Percentiles rank a stretch among this genome's conserved stretches.
These are phyloP conservation scores for Tieghemostelium lacteum DNA, from an alignment of 78 protist species.

Conservation along the genomic window DNA sequence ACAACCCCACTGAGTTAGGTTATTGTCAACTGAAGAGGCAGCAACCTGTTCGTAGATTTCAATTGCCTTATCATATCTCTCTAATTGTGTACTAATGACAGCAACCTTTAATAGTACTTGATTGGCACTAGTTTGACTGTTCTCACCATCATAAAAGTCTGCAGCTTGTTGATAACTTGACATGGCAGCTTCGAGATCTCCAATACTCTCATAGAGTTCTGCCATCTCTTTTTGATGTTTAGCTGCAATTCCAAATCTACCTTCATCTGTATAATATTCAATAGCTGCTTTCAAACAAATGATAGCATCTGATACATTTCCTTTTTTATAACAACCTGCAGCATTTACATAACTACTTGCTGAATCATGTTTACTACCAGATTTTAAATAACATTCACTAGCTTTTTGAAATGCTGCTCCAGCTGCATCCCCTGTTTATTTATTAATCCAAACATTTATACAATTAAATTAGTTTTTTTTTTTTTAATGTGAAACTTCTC, in stretches of 20 bases:
- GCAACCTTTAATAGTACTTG: constrained; percentile 85
- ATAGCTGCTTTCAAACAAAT: constrained; percentile 60
- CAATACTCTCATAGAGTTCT: constrained; percentile 84
- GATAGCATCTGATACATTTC: constrained; percentile 59
- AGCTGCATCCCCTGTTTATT: constrained; percentile 83
- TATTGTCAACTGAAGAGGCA: constrained; percentile 67
- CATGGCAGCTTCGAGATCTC: constrained; percentile 76
- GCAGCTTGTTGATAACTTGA: constrained; percentile 83
- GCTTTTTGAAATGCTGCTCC: constrained; percentile 75
- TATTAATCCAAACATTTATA: not conserved
- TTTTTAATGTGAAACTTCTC: not conserved
- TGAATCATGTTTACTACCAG: constrained; percentile 76
- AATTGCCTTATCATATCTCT: constrained; percentile 66
- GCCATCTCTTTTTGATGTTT: constrained; percentile 88
- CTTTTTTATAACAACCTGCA: constrained; percentile 79
- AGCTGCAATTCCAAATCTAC: constrained; percentile 81
- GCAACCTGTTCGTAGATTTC: constrained; percentile 86
- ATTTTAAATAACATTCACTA: constrained; percentile 74
- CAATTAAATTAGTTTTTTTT: not conserved
- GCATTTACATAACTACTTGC: constrained; percentile 78
- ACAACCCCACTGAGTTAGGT: constrained; percentile 79
- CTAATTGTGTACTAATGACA: constrained; percentile 46
- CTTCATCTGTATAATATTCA: constrained; percentile 77
- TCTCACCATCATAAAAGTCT: constrained; percentile 83
- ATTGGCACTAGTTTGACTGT: constrained; percentile 13